Percentiles rank a stretch among this genome's conserved stretches.
Evolutionary conservation across 2,329 filamentous ascomycete genomes (phyloP).

Genomic region (Trichoderma endophyticum): DNA sequence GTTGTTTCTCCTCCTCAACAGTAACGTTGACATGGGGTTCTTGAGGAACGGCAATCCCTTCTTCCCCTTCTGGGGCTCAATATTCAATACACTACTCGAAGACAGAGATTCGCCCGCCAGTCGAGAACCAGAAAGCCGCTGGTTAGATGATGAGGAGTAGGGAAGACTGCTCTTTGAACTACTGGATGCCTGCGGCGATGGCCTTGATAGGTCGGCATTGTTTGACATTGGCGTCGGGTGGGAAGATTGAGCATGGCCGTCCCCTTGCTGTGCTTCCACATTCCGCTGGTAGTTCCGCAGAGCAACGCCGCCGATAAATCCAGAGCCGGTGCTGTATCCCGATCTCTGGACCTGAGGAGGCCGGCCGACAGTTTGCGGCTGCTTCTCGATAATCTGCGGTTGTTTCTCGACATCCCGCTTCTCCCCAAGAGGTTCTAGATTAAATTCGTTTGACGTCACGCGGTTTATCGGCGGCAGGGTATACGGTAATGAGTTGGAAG

Average conservation of each 20-base stretch:
- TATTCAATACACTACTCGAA: conserved; percentile 17
- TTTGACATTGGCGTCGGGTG: conserved; percentile 23
- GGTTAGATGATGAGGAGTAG: conserved; percentile 33
- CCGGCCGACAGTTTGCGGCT: conserved; percentile 25
- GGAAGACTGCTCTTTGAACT: conserved; percentile 40
- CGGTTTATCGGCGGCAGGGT: conserved; percentile 50
- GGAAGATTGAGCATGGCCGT: conserved; percentile 15
- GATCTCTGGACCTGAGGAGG: conserved; percentile 31
- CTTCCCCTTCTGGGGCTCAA: conserved; percentile 46
- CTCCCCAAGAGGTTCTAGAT: conserved; percentile 23
- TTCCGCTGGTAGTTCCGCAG: conserved; percentile 50
- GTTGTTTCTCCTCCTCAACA: conserved; percentile 54
- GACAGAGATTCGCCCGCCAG: conserved; percentile 26
- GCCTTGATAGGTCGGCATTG: conserved; percentile 33
- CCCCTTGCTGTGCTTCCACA: conserved; percentile 26
- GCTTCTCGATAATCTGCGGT: conserved; percentile 14
- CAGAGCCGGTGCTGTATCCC: conserved; percentile 37
- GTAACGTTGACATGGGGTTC: conserved; percentile 57
- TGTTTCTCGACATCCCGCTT: conserved; percentile 27
- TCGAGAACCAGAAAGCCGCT: conserved; percentile 40
- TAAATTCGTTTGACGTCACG: conserved; percentile 41
- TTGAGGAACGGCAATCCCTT: conserved; percentile 58
- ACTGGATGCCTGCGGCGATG: conserved; percentile 28
- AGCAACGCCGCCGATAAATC: conserved; percentile 56
- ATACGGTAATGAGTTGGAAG: conserved; percentile 42